Conservation (phyloP, 495 filamentous ascomycete genomes). For the Aspergillus sclerotioniger region DNA sequence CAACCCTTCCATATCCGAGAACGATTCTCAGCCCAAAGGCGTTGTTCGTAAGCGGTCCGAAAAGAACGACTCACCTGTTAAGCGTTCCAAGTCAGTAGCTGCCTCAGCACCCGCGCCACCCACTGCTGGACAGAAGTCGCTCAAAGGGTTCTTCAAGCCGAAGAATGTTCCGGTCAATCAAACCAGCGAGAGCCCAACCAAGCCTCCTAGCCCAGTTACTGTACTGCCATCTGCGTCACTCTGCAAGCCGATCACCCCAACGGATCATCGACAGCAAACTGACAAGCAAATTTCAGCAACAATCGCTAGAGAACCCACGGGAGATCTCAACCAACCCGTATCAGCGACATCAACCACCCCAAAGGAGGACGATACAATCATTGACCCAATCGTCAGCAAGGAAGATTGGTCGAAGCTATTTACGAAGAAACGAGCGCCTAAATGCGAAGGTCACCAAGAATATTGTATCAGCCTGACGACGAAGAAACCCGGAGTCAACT, state of each 20-base stretch:
- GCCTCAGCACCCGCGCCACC: constrained; percentile 20
- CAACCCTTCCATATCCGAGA: not conserved
- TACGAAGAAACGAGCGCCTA: constrained; percentile 67
- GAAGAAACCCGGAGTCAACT: constrained; percentile 84
- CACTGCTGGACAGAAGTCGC: constrained; percentile 64
- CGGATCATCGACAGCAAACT: not conserved
- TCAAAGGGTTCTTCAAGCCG: constrained; percentile 81
- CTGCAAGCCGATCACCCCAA: not conserved
- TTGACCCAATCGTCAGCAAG: constrained; percentile 72
- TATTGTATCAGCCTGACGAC: constrained; percentile 77
- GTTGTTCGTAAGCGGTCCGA: constrained; percentile 32
- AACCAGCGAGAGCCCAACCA: not conserved
- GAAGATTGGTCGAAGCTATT: constrained; percentile 87
- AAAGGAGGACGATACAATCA: constrained; percentile 35
- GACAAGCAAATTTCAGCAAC: not conserved
- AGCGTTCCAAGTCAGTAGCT: constrained; percentile 47
- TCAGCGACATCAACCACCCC: not conserved
- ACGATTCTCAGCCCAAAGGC: constrained; percentile 14
- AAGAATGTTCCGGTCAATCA: constrained; percentile 28
- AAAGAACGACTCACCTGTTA: constrained; percentile 27
- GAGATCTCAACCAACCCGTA: not conserved
- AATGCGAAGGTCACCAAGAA: constrained; percentile 81
- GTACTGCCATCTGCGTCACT: not conserved
- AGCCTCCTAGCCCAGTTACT: not conserved
- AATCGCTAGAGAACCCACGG: not conserved